These are phyloP conservation scores for Trebouxiophyceae sp. DNA, from an alignment of 163 green algal genomes.

Conservation along the genomic window DNA sequence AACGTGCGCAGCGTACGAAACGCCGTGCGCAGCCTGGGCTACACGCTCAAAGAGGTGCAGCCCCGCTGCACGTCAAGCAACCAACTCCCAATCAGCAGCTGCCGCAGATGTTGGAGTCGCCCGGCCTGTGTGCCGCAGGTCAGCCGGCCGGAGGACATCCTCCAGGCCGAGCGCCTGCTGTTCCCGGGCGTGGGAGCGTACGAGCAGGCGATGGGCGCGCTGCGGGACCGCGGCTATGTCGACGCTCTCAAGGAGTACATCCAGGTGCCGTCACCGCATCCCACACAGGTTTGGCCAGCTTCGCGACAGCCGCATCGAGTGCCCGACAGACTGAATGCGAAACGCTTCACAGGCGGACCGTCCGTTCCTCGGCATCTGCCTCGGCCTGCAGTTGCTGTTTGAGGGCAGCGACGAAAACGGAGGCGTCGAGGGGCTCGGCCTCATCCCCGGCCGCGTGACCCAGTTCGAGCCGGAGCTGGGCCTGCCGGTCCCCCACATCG, in stretches of 20 bases:
- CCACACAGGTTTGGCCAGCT: too few species aligned
- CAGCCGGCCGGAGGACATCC: conserved; percentile 66
- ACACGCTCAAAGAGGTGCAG: conserved; percentile 79
- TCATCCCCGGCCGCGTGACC: conserved; percentile 70
- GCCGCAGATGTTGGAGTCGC: too few species aligned
- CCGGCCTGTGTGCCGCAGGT: too few species aligned
- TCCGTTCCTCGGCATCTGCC: conserved; percentile 95
- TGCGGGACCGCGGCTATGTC: conserved; percentile 59
- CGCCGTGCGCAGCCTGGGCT: conserved; percentile 87
- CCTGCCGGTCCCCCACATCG: conserved; percentile 95
- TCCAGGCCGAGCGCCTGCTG: conserved; percentile 68
- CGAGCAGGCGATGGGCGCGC: conserved; percentile 78
- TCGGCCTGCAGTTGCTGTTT: conserved; percentile 92
- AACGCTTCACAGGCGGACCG: conserved; percentile 52
- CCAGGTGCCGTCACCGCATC: too few species aligned
- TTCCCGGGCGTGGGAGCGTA: conserved; percentile 96
- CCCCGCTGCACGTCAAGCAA: too few species aligned
- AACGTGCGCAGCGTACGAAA: conserved; percentile 98
- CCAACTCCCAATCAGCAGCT: too few species aligned
- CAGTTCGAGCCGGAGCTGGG: conserved; percentile 54
- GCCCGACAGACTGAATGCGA: too few species aligned
- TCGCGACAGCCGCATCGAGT: too few species aligned
- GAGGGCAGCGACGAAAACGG: conserved; percentile 91
- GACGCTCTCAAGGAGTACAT: conserved; percentile 88
- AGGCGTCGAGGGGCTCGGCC: conserved; percentile 82